Percentiles rank a stretch among this genome's conserved stretches.
Evolutionary conservation across 352 stramenopile species (phyloP).

Genomic region (Globisporangium cystogenes): DNA sequence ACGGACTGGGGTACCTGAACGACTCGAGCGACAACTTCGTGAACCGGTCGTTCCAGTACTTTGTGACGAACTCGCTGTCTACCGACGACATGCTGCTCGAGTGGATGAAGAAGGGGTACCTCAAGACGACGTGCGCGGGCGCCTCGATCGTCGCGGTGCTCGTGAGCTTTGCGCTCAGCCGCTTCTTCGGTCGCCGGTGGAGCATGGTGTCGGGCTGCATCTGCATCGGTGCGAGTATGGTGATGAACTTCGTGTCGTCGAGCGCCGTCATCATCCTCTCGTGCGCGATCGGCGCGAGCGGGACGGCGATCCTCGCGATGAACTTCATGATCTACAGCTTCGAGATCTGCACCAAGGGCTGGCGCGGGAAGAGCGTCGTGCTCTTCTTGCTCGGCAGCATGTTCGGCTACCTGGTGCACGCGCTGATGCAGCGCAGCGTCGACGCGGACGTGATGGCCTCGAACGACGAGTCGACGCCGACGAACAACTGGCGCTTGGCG

Average conservation of each 20-base stretch:
- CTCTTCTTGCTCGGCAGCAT: constrained; percentile 76
- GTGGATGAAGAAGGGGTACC: constrained; percentile 48
- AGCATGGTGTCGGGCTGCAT: constrained; percentile 54
- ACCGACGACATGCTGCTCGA: constrained; percentile 26
- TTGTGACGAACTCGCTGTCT: constrained; percentile 32
- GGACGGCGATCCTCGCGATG: constrained; percentile 60
- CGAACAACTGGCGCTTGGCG: constrained; percentile 54
- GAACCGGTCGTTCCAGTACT: constrained; percentile 75
- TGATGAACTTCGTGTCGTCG: constrained; percentile 57
- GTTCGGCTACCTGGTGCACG: constrained; percentile 63
- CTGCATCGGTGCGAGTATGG: constrained; percentile 43
- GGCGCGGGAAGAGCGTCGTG: constrained; percentile 79
- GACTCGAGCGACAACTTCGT: constrained; percentile 61
- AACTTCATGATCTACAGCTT: constrained; percentile 80
- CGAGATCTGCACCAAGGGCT: constrained; percentile 85
- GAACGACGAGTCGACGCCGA: constrained; percentile 27
- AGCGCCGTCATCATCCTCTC: constrained; percentile 46
- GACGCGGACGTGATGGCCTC: constrained; percentile 35
- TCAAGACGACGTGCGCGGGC: constrained; percentile 47
- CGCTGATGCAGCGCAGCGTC: constrained; percentile 45
- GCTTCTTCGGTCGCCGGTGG: constrained; percentile 45
- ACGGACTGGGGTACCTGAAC: constrained; percentile 73
- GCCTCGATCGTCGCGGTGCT: constrained; percentile 48
- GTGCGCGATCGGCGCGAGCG: constrained; percentile 45
- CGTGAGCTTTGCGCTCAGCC: constrained; percentile 46